Base-by-base conservation (phyloP, 2,329 filamentous ascomycete species). In the Xylaria sp. region DNA sequence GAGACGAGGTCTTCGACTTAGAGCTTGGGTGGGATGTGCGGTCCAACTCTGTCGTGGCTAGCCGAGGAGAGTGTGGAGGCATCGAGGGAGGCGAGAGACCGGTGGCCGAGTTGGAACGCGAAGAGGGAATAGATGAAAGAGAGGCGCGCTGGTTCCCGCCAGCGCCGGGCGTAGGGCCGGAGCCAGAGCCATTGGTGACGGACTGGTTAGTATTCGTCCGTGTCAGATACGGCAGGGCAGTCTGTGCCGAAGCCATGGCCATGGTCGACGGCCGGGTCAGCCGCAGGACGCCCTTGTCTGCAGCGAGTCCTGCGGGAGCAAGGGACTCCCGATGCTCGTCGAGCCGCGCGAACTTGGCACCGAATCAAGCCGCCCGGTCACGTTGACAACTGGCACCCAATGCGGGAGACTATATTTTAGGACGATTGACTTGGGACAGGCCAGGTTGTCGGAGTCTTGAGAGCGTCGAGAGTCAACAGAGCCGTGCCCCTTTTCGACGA, bases 41-140 rank as follows among this genome's bases (percentile, higher is more conserved):
- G 74, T 87, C 82, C 43, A 80, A 77, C 46, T 86, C 84, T 63
- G 79, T 77, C 54, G 79, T 73, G 62, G 78, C 78, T 54, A 79
- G 81, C 52, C 85, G 81, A 54, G 85, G 85, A 44, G 85, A 87
- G 72, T 80, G 81, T 49, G 83, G 79, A 44, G 83, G 83, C 60
- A 83, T 80, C 62, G 79, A 83, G 70, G 72, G 74, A 68, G 80
- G 79, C 57, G 85, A 87, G 79, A 86, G 83, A 70, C 85, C 80
- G 57, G 85, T 87, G 52, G 40, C 57, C 15, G 64, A 64, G 35
- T 81, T 78, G 47, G 84, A 83, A 60, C 84, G 80, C 52, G 86
- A 85, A 10, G 83, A 79, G 31, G 86, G 82, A 70, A 89, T 86
- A 41, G 87, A 89, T 25, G 87, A 85, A 48, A 90, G 77, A n/a